Conservation (phyloP, 257 asterid genomes). For the Osmanthus fragrans region DNA sequence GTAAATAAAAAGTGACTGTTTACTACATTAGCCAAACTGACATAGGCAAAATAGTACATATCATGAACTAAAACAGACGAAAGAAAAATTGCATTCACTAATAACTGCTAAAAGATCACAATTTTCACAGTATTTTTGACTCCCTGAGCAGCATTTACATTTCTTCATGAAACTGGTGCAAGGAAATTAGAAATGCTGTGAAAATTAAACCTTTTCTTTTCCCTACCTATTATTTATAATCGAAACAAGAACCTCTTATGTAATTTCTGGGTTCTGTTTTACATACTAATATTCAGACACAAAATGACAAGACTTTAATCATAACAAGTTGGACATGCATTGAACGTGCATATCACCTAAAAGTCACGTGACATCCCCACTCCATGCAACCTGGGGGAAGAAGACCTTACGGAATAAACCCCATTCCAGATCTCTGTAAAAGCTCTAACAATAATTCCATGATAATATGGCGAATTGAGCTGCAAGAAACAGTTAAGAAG, state of each 20-base stretch:
- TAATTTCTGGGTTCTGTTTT: slow-evolving; percentile 20
- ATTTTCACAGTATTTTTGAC: slow-evolving; percentile 81
- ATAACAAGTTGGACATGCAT: not conserved
- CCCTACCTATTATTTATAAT: not conserved
- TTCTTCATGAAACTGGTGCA: too few relatives aligned
- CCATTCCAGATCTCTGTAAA: slow-evolving; percentile 93
- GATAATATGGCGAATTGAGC: slow-evolving; percentile 83
- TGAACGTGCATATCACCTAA: slow-evolving; percentile 38
- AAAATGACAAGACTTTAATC: not conserved
- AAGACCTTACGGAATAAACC: slow-evolving; percentile 37
- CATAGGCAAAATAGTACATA: too few relatives aligned
- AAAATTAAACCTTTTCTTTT: slow-evolving; percentile 49
- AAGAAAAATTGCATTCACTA: not conserved
- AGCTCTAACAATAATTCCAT: slow-evolving; percentile 69
- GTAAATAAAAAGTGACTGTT: too few relatives aligned
- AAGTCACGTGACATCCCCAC: slow-evolving; percentile 42
- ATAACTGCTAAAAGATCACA: slow-evolving; percentile 44
- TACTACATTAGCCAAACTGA: too few relatives aligned
- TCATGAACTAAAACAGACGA: not conserved
- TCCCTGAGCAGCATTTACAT: slow-evolving; percentile 23
- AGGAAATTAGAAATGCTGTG: slow-evolving; percentile 61
- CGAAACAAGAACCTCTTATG: slow-evolving; percentile 1
- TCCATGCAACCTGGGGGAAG: slow-evolving; percentile 37
- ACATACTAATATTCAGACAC: not conserved
- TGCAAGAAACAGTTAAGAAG: slow-evolving; percentile 81